Base-by-base conservation (phyloP, 352 stramenopile genomes). In the Blastocystis sp. region DNA sequence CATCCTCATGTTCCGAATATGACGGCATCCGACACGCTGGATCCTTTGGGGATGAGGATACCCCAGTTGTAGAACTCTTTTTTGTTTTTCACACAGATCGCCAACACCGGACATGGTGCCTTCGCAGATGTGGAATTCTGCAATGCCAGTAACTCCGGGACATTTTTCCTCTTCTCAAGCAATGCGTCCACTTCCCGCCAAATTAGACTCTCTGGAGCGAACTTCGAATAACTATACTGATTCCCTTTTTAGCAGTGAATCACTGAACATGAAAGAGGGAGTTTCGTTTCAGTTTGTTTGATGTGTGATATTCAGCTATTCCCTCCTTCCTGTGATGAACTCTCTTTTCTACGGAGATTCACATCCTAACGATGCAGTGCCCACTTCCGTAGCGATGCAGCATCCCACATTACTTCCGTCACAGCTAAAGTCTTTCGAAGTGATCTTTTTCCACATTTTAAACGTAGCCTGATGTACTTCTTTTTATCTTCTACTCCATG, bases 401-500 rank as follows among this genome's bases (percentile, higher is more conserved):
- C 39, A 47, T 11, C 70, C 70, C 29, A 13, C 70, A 20, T 34
- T 80, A 0, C 29, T 47, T 26, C 37, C 50, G 15, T 41, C 37
- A n/a, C 70, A 80, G 39, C 15, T 80, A 15, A 80, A 80, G 50
- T 61, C 70, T 4, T 62, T 80, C 15, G 50, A 59, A 41, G 50
- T 62, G 70, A 26, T 23, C 37, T 6, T 6, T 9, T 62, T 4
- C 15, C 15, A 18, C 4, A n/a, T 11, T 23, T 80, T 6, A 80
- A 18, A 26, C 15, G 20, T 37, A 80, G 70, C 43, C 70, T 18
- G 29, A 23, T 64, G 37, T 80, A 20, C 55, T 80, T 3, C 29
- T 80, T 23, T 80, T 41, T 39, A 26, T 80, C 26, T 80, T 80
- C n/a, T 80, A 80, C 37, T 29, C 41, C 8, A n/a, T 61, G n/a